phyloP scores from a whole-genome alignment of 768 basidiomycete species.

The Tremella yokohamensis region DNA sequence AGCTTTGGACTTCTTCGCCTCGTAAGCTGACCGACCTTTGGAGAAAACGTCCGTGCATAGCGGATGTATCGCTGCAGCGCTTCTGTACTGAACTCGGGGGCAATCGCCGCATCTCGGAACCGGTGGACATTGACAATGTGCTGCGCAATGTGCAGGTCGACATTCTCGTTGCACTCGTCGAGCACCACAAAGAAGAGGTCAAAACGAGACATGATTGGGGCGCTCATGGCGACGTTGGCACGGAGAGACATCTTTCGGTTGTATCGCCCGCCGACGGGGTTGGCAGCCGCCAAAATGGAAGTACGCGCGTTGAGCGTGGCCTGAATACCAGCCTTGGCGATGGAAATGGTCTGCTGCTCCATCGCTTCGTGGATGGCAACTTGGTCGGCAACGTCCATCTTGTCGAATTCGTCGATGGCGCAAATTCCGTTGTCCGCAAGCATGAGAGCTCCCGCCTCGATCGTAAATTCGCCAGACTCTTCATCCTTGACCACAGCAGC shows the following conservation, averaged over 20 bases:
- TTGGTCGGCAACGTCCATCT: conserved; percentile 98
- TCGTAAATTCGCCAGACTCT: conserved; percentile 98
- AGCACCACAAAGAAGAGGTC: conserved; percentile 97
- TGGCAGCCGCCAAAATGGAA: conserved; percentile 94
- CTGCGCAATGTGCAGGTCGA: conserved; percentile 86
- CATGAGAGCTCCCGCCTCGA: conserved; percentile 98
- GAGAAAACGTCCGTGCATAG: conserved; percentile 94
- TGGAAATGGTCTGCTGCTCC: conserved; percentile 18
- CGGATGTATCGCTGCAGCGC: conserved; percentile 94
- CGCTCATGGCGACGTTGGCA: conserved; percentile 93
- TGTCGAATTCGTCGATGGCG: conserved; percentile 99
- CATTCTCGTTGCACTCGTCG: conserved; percentile 91
- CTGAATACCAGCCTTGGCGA: conserved; percentile 95
- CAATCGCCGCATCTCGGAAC: conserved; percentile 88
- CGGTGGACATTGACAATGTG: conserved; percentile 98
- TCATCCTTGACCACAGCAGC: conserved; percentile 98
- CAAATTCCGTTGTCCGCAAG: conserved; percentile 99
- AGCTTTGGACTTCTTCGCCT: conserved; percentile 5
- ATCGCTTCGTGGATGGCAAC: conserved; percentile 96
- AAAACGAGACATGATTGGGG: conserved; percentile 98
- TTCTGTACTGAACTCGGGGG: conserved; percentile 96
- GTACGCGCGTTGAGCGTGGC: conserved; percentile 97
- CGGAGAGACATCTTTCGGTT: conserved; percentile 88
- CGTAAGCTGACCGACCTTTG: conserved; percentile 63
- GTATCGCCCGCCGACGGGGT: conserved; percentile 94